Percentiles rank a stretch among this genome's conserved stretches.
These are phyloP conservation scores for Amauroascus niger DNA, from an alignment of 2,329 filamentous ascomycete species.

Conservation along the genomic window DNA sequence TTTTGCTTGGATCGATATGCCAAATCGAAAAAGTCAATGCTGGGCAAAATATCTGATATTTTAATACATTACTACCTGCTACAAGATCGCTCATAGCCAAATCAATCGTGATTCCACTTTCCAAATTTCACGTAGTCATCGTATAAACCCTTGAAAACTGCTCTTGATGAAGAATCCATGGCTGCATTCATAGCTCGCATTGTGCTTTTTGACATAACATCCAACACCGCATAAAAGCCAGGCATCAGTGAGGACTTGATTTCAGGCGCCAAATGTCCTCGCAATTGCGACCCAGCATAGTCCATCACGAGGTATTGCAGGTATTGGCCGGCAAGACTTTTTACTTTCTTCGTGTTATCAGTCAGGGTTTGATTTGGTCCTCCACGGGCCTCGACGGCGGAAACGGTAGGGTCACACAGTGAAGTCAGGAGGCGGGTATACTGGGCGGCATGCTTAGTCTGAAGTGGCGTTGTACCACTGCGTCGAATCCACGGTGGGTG, in stretches of 20 bases:
- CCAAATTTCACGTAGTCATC: conserved; percentile 43
- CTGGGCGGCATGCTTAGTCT: conserved; percentile 38
- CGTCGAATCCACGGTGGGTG: conserved; percentile 20
- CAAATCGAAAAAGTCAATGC: no score
- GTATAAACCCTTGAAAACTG: conserved; percentile 45
- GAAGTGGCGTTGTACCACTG: conserved; percentile 21
- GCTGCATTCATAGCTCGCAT: conserved; percentile 44
- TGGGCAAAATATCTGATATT: no score
- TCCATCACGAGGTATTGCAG: conserved; percentile 49
- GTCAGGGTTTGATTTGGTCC: conserved; percentile 41
- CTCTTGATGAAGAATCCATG: conserved; percentile 44
- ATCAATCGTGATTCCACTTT: conserved; percentile 39
- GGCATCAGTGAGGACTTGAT: conserved; percentile 46
- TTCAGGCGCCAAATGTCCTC: conserved; percentile 40
- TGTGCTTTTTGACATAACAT: conserved; percentile 43
- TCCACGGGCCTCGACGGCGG: conserved; percentile 39
- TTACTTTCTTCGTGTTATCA: conserved; percentile 51
- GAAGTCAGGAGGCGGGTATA: conserved; percentile 50
- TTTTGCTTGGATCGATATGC: no score
- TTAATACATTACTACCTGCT: no score
- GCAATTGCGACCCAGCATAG: conserved; percentile 47
- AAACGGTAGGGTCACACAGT: conserved; percentile 52
- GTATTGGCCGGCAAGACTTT: conserved; percentile 48
- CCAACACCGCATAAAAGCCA: conserved; percentile 45
- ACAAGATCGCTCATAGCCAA: neutral